These are phyloP conservation scores for Aspergillus sp. DNA, from an alignment of 2,329 filamentous ascomycete species.

Conservation along the genomic window DNA sequence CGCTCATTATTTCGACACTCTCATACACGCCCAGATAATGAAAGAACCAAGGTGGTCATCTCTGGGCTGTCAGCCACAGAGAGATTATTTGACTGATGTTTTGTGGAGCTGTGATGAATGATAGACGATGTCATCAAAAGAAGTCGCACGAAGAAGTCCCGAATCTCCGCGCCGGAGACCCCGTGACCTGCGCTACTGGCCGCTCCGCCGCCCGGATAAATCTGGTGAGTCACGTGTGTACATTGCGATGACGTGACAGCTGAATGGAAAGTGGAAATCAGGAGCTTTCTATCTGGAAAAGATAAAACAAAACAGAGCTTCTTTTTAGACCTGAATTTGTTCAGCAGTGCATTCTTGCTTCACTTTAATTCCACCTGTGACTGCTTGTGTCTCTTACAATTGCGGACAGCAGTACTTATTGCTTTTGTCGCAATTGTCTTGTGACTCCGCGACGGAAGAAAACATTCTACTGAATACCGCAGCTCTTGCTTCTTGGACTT, in stretches of 20 bases:
- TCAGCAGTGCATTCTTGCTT: too few relatives aligned
- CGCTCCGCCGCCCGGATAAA: slow-evolving; percentile 22
- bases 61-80: slow-evolving; percentile 14
- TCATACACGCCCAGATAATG: slow-evolving; percentile 27
- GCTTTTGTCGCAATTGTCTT: too few relatives aligned
- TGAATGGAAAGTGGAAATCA: background rate
- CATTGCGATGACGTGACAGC: slow-evolving; percentile 12
- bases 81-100: background rate
- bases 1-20: slow-evolving; percentile 55
- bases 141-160: too few relatives aligned
- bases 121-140: too few relatives aligned
- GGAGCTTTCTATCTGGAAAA: too few relatives aligned
- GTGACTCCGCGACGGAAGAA: too few relatives aligned
- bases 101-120: background rate
- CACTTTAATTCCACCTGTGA: too few relatives aligned
- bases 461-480: too few relatives aligned
- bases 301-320: background rate
- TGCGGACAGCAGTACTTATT: too few relatives aligned
- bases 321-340: background rate
- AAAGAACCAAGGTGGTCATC: slow-evolving; percentile 12
- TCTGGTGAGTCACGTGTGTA: slow-evolving; percentile 26
- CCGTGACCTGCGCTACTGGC: slow-evolving; percentile 31
- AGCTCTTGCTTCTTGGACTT: too few relatives aligned
- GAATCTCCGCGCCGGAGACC: slow-evolving; percentile 7
- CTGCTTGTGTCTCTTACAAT: too few relatives aligned